These are phyloP conservation scores for Botryotinia convoluta DNA, from an alignment of 2,329 filamentous ascomycete species.

Conservation along the genomic window DNA sequence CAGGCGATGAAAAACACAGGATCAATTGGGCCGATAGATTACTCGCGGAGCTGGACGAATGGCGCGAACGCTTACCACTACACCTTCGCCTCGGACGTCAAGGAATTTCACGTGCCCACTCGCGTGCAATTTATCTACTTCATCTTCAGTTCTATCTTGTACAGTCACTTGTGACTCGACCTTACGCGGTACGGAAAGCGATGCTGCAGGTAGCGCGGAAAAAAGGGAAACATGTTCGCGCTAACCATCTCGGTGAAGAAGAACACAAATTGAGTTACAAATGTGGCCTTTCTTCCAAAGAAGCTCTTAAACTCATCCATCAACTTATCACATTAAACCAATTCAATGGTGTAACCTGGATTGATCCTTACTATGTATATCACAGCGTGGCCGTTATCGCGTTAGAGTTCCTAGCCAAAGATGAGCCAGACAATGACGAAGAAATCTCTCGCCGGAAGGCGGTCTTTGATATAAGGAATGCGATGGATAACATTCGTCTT, in stretches of 20 bases:
- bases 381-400: conserved; percentile 35
- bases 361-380: conserved; percentile 37
- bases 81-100: conserved; percentile 29
- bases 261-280: conserved; percentile 32
- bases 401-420: conserved; percentile 35
- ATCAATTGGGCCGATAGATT: conserved; percentile 29
- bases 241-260: conserved; percentile 31
- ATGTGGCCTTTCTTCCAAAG: conserved; percentile 32
- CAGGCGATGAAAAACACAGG: conserved; percentile 29
- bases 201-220: conserved; percentile 33
- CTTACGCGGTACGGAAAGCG: conserved; percentile 36
- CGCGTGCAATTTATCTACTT: conserved; percentile 33
- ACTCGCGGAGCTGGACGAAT: conserved; percentile 31
- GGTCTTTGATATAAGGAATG: conserved; percentile 33
- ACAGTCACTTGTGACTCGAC: conserved; percentile 34
- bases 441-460: conserved; percentile 31
- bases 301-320: conserved; percentile 29
- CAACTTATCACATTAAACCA: conserved; percentile 29
- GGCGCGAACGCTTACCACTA: conserved; percentile 32
- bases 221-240: conserved; percentile 32
- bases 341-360: conserved; percentile 35
- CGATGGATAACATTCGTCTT: conserved; percentile 31
- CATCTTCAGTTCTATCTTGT: conserved; percentile 36
- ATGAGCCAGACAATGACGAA: conserved; percentile 33
- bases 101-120: conserved; percentile 27